Evolutionary conservation across 768 basidiomycete species (phyloP).

Genomic region (Rickenella mellea): DNA sequence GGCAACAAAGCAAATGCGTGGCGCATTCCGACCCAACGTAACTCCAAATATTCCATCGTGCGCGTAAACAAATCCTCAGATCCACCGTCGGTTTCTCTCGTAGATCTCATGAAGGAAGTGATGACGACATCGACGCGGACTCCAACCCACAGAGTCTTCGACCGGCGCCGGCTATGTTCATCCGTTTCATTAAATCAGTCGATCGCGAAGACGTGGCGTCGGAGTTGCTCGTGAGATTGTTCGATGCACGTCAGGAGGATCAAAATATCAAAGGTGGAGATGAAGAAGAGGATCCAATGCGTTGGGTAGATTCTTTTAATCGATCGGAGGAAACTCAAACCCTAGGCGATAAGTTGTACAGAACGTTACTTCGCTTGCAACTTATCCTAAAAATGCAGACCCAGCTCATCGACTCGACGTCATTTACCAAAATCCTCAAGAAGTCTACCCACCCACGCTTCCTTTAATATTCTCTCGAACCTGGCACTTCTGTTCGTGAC

Average conservation of each 20-base stretch:
- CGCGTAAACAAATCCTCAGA: slow-evolving; percentile 16
- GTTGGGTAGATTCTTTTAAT: slow-evolving; percentile 23
- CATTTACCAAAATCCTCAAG: slow-evolving; percentile 45
- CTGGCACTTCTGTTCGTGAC: slow-evolving; percentile 15
- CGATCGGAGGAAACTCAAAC: neutral
- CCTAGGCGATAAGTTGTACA: slow-evolving; percentile 17
- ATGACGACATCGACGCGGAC: slow-evolving; percentile 40
- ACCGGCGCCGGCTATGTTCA: slow-evolving; percentile 68
- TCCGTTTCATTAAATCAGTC: slow-evolving; percentile 52
- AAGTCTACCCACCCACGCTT: slow-evolving; percentile 78
- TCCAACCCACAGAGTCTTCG: slow-evolving; percentile 55
- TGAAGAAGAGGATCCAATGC: slow-evolving; percentile 32
- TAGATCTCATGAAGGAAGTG: slow-evolving; percentile 29
- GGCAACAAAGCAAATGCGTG: no score
- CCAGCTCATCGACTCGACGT: slow-evolving; percentile 44
- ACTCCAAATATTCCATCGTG: slow-evolving; percentile 1
- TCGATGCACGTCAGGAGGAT: slow-evolving; percentile 57
- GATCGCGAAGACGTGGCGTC: slow-evolving; percentile 64
- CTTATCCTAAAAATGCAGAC: slow-evolving; percentile 77
- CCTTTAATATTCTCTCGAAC: slow-evolving; percentile 66
- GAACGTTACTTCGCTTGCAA: slow-evolving; percentile 68
- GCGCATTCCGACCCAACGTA: neutral
- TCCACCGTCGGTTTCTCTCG: slow-evolving; percentile 25
- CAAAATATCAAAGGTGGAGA: slow-evolving; percentile 25
- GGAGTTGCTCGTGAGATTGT: slow-evolving; percentile 60